Evolutionary conservation across 305 asterid species (phyloP), one percentile per base, ranked within the genome.

Genomic region (Striga hermonthica): DNA sequence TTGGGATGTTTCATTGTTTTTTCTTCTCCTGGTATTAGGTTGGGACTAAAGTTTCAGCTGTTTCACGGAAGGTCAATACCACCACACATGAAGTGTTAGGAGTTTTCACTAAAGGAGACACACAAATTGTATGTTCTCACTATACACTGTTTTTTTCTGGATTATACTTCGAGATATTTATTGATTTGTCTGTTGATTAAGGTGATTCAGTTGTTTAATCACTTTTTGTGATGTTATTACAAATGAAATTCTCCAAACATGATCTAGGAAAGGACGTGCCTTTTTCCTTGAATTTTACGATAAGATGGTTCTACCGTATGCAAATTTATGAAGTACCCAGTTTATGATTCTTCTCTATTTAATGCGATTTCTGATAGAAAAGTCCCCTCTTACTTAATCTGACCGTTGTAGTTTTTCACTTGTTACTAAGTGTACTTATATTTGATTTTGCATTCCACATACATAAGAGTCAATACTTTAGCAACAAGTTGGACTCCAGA

Each of bases 51-150:
- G 95, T 93, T 72, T 81, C 97, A 37, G 99, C 95, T 62, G 99
- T 93, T 73, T 93, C 97, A 7, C 72, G 99, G 86, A 93, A 93
- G 86, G 72, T 64, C 16, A 80, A 90, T 70, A 90, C 99, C n/a
- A 93, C 97, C 41, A 84, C 90, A 10, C 87, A 88, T 57, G 96
- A 93, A 78, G 96, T 90, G 64, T 77, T 93, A 81, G 99, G 99
- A 63, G 92, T 93, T 72, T 53, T 83, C 84, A 93, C 91, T 7
- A 84, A 78, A 78, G 85, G 95, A 66, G 67, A 75, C 69, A 88
- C 91, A 6, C 99, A 93, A 85, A 78, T 90, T 67, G 99, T 93
- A 83, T 58, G 97, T 79, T 72, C 34, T 79, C 71, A 62, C 71
- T 62, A 44, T 68, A 36, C 31, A 22, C 61, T 45, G 37, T 22